Conservation (phyloP, 176 grass and related monocot species). For the Canna indica region DNA sequence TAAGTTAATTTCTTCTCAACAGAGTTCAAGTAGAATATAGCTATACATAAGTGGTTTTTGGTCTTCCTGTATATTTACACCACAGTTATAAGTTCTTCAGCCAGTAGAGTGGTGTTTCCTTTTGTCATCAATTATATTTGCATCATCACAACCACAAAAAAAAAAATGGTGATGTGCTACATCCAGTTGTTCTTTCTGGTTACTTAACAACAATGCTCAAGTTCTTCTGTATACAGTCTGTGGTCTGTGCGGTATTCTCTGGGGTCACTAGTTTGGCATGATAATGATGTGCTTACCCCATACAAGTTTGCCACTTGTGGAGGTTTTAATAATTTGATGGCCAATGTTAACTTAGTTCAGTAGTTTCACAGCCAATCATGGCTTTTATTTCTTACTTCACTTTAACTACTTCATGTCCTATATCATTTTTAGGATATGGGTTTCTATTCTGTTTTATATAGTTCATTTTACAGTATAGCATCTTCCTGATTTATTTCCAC, state of each 20-base stretch:
- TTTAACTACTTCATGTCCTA: background rate
- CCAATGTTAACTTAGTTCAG: background rate
- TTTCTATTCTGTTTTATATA: background rate
- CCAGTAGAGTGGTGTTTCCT: background rate
- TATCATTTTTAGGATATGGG: background rate
- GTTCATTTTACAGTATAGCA: background rate
- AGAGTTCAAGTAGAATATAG: background rate
- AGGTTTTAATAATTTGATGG: background rate
- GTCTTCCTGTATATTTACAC: background rate
- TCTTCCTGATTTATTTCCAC: background rate
- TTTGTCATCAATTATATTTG: background rate
- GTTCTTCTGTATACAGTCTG: too few relatives aligned
- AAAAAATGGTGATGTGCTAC: background rate
- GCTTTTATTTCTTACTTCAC: background rate
- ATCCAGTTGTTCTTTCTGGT: background rate
- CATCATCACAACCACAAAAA: background rate
- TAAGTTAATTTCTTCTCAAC: background rate
- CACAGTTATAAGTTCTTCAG: background rate
- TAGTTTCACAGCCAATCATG: background rate
- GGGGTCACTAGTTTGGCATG: background rate
- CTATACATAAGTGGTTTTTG: background rate
- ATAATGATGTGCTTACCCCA: background rate
- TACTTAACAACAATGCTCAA: background rate
- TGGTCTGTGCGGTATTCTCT: background rate
- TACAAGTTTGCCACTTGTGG: background rate